Conservation (phyloP, 139 green algal genomes). For the Tetratostichococcus sp. region DNA sequence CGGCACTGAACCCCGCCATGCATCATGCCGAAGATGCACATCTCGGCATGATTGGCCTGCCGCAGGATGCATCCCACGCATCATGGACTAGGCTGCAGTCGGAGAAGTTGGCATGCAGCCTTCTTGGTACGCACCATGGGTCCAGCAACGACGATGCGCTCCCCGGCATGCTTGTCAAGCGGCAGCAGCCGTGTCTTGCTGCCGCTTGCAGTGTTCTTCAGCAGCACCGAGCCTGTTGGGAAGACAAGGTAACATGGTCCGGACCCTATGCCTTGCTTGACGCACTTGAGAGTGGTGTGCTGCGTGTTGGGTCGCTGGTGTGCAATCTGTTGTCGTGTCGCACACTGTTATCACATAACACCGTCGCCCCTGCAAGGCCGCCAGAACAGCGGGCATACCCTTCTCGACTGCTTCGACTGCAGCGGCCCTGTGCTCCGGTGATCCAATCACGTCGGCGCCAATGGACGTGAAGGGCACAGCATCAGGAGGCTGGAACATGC, state of each 20-base stretch:
- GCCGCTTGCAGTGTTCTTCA: constrained; percentile 19
- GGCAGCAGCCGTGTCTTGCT: constrained; percentile 2
- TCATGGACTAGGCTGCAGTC: too few species aligned
- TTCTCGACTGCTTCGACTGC: constrained; percentile 21
- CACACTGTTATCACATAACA: not conserved
- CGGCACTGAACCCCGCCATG: too few species aligned
- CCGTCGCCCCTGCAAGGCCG: too few species aligned
- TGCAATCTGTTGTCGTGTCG: too few species aligned
- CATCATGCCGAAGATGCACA: too few species aligned
- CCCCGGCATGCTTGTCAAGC: not conserved
- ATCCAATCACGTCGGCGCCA: constrained; percentile 9
- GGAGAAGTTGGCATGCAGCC: too few species aligned
- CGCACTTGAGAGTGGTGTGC: too few species aligned
- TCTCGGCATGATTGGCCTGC: too few species aligned
- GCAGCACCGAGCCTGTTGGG: constrained; percentile 28
- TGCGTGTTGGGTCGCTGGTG: too few species aligned
- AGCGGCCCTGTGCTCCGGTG: not conserved
- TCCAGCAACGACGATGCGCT: not conserved
- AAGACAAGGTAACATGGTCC: too few species aligned
- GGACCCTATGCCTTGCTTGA: too few species aligned
- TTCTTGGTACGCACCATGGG: constrained; percentile 1
- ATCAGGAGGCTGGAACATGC: constrained; percentile 22
- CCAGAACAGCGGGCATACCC: constrained; percentile 2
- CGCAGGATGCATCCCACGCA: not conserved
- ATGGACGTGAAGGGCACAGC: constrained; percentile 20